Evolutionary conservation across 2,329 filamentous ascomycete genomes (phyloP), one percentile per base, ranked within the genome.

Genomic region (Pseudogymnoascus sp.): DNA sequence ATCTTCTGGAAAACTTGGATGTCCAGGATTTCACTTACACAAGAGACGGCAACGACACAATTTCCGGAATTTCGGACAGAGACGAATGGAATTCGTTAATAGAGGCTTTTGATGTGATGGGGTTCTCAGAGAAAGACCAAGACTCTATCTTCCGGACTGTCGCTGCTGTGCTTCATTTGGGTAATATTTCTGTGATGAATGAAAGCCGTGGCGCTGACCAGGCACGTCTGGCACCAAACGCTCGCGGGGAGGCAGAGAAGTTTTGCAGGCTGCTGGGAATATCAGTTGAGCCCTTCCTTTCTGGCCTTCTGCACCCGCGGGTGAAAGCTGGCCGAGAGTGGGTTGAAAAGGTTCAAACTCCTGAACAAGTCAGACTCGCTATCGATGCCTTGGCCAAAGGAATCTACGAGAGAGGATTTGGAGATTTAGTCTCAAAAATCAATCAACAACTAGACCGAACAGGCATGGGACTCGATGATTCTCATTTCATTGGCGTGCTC

Each of bases 301-400:
- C 92, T 71, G 92, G 91, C 0, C 78, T 99, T 4, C 80, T 99
- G 9, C 94, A 97, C 71, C 94, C 94, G 8, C 90, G 86, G 62
- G 95, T 99, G 40, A 97, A 96, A 75, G 94, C 94, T 41, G 94
- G 94, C 17, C 85, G 92, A 60, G 94, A 99, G 76, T 97, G 93
- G 94, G 94, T 99, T 1, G 92, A 97, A 72, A 99, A 97, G 73
- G 92, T 95, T 1, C 94, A 99, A 72, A 97, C 93, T 0, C 93
- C 94, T 0, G 95, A 99, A 66, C 94, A 99, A 73, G 95, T 97
- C 47, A 88, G 90, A 24, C 84, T 97, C 8, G 84, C 90, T 3
- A 84, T 99, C 47, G 92, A 97, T 74, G 93, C 94, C 13, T 80
- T 99, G 13, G 86, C 94, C 6, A 99, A 99, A 75, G 94, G 94